These are phyloP conservation scores for Stephania yunnanensis DNA, from an alignment of 164 flowering plant genomes.

Conservation along the genomic window DNA sequence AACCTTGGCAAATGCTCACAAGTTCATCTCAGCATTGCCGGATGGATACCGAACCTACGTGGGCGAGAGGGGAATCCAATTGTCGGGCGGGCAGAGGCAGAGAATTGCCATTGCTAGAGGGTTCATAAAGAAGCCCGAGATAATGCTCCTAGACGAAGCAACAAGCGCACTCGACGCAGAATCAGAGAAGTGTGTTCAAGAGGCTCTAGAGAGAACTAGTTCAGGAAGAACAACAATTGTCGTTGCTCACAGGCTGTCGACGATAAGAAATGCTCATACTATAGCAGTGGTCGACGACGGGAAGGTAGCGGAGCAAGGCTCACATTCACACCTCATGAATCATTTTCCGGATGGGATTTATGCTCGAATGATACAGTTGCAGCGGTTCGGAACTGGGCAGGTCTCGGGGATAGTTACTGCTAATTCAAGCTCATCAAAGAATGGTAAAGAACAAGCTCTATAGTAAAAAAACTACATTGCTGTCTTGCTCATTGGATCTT, in stretches of 20 bases:
- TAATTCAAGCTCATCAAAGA: slow-evolving; percentile 45
- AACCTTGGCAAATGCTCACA: slow-evolving; percentile 73
- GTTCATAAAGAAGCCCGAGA: slow-evolving; percentile 55
- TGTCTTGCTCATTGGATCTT: not conserved
- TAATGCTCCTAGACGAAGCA: slow-evolving; percentile 90
- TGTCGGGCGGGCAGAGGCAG: slow-evolving; percentile 97
- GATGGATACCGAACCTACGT: slow-evolving; percentile 87
- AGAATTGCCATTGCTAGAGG: slow-evolving; percentile 88
- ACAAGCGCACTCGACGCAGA: slow-evolving; percentile 97
- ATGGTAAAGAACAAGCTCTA: slow-evolving; percentile 28
- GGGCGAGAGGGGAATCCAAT: slow-evolving; percentile 90
- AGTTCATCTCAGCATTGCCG: slow-evolving; percentile 78
- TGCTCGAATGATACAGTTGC: slow-evolving; percentile 86
- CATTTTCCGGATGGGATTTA: slow-evolving; percentile 82
- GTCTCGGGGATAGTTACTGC: slow-evolving; percentile 19
- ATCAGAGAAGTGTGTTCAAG: slow-evolving; percentile 82
- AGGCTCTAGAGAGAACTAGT: slow-evolving; percentile 67
- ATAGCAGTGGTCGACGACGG: slow-evolving; percentile 96
- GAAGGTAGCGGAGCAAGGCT: slow-evolving; percentile 90
- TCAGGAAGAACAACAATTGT: slow-evolving; percentile 77
- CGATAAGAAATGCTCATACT: slow-evolving; percentile 73
- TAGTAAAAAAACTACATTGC: slow-evolving; percentile 21
- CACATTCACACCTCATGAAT: slow-evolving; percentile 78
- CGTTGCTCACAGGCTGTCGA: slow-evolving; percentile 90
- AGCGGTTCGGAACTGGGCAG: slow-evolving; percentile 50